Base-by-base conservation (phyloP, 805 yeast species). In the Wickerhamiella spandovensis region DNA sequence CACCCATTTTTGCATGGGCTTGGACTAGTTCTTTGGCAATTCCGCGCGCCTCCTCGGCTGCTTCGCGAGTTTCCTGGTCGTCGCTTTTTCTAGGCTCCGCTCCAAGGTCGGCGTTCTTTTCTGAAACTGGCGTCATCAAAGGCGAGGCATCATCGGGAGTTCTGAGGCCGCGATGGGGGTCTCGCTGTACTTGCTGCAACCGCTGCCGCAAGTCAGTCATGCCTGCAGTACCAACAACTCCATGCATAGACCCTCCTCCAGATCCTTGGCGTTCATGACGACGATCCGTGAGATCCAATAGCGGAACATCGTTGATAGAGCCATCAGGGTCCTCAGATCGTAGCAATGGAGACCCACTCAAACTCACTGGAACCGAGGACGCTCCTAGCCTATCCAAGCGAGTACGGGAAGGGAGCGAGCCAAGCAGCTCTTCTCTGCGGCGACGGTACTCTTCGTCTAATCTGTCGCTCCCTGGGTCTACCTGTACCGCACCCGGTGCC, bases 401-500 rank as follows among this genome's bases (percentile, higher is more conserved):
- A 2, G 39, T 35, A 18, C 47, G 18, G 20, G 46, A 5, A 21
- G 46, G 41, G 7, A 51, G 30, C 30, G 49, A 20, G 44, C 44
- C 44, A 18, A 58, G 49, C 15, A 58, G 43, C n/a, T 43, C 44
- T 25, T 56, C 49, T 5, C 58, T 56, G 6, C 61, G 50, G 41
- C 48, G 49, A n/a, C 56, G 52, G 23, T 56, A 54, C 43, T 59
- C 61, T 6, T 44, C 48, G 44, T 56, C 59, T 9, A 55, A 30
- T 1, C 57, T 53, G 41, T 57, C 61, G 42, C 42, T 22, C 17
- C 52, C 57, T 12, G 38, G 50, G 1, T 48, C 59, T 5, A 37
- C 49, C 15, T 42, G 46, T 2, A 48, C 50, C 1, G 64, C 65
- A 1, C 68, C 67, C 0, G 68, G 67, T 0, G 67, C 67, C 24